phyloP scores from a whole-genome alignment of 73 alveolate genomes.

The Paraurostyla sp. region DNA sequence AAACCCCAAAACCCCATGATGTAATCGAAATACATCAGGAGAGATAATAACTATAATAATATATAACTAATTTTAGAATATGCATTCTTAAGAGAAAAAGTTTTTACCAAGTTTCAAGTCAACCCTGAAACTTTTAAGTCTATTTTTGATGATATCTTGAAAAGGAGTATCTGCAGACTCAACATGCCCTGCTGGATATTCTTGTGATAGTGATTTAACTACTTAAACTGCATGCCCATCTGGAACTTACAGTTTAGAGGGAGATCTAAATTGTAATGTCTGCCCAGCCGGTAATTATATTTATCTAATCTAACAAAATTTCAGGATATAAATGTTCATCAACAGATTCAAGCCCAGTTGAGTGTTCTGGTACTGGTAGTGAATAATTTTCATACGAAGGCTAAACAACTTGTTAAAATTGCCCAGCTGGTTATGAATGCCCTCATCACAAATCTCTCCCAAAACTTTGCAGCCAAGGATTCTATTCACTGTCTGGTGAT shows the following conservation, averaged over 20 bases:
- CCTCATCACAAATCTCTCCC: conserved; percentile 7
- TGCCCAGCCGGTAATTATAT: conserved; percentile 75
- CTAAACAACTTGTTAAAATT: conserved; percentile 20
- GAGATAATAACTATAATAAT: not conserved
- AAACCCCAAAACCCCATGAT: too few species aligned
- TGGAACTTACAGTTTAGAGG: conserved; percentile 60
- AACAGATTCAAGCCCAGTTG: conserved; percentile 10
- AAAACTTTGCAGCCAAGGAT: conserved; percentile 62
- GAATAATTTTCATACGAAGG: conserved; percentile 63
- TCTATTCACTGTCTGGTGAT: conserved; percentile 63
- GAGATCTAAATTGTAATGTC: conserved; percentile 52
- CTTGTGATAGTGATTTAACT: conserved; percentile 48
- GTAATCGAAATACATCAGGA: too few species aligned
- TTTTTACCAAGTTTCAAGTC: too few species aligned
- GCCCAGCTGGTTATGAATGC: conserved; percentile 75
- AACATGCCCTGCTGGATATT: conserved; percentile 66
- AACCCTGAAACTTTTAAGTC: too few species aligned
- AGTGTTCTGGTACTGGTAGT: conserved; percentile 35
- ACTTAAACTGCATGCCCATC: conserved; percentile 22
- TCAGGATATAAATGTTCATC: conserved; percentile 51
- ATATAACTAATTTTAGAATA: not conserved
- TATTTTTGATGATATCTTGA: not conserved
- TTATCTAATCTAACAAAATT: not conserved
- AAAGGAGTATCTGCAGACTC: not conserved
- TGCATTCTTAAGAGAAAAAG: not conserved